Conservation (phyloP, 345 rosid genomes). For the Eutrema yunnanense region DNA sequence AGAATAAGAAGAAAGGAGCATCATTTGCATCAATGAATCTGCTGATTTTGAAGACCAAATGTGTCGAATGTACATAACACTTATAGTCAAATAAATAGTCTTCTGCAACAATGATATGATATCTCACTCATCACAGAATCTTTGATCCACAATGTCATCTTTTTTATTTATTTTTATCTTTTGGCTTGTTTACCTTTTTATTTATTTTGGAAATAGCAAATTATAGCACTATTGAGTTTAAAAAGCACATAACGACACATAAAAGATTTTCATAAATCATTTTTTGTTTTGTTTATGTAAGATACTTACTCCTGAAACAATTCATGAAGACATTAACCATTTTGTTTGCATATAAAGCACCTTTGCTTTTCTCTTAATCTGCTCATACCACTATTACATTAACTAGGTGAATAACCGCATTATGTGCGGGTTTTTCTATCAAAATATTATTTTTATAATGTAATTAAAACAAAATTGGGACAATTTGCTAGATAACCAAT, state of each 20-base stretch:
- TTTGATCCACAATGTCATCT: background rate
- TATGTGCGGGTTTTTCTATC: no score
- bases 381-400: background rate
- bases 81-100: constrained; percentile 6
- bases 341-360: background rate
- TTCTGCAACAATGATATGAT: constrained; percentile 3
- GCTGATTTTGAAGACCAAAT: constrained; percentile 18
- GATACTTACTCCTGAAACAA: background rate
- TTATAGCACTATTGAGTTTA: background rate
- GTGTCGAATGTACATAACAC: constrained; percentile 30
- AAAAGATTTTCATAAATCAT: background rate
- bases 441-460: no score
- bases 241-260: constrained; percentile 6
- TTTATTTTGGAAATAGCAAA: constrained; percentile 5
- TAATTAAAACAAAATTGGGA: no score
- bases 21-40: constrained; percentile 12
- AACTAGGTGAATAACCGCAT: no score
- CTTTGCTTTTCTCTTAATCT: background rate
- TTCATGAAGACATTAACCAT: background rate
- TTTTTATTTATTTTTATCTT: background rate
- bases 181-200: background rate
- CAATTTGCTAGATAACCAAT: no score
- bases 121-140: background rate
- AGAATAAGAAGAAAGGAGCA: constrained; percentile 6
- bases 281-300: background rate